Base-by-base conservation (phyloP, 495 filamentous ascomycete genomes). In the Rhizodiscina lignyota region DNA sequence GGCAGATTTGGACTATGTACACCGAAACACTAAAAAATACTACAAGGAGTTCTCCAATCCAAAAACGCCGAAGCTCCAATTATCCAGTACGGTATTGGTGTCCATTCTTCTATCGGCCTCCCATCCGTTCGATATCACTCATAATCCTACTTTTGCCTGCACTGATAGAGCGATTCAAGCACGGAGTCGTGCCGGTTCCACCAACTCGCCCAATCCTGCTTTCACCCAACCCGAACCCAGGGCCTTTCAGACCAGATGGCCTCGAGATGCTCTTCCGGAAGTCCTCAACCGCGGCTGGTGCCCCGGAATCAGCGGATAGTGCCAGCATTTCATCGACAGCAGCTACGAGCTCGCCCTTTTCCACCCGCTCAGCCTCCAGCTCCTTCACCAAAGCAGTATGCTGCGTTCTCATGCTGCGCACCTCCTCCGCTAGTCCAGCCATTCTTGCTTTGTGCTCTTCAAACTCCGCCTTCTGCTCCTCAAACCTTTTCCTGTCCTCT, bases 311-410 rank as follows among this genome's bases (percentile, higher is more conserved):
- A 12, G 39, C 23, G 24, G 68, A 63, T 37, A 73, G 62, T 15
- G 61, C 55, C 45, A 75, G 79, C 75, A 96, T 70, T 55, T 94
- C 85, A 49, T 96, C 89, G 1, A 89, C 85, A 0, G 84, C 75
- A 31, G 73, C 70, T n/a, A 97, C 85, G 30, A 97, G 63, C 45
- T 94, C 85, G 23, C 84, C 84, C 56, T 94, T 97, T 59, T 97
- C 89, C 16, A 79, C 66, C 2, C 87, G 67, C 56, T 94, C 91
- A 21, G 68, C 62, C 50, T 89, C 74, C 13, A 84, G 57, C 20
- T 83, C 64, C 16, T 57, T 48, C 16, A 73, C 60, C 4, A 92
- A 59, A 10, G 69, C 64, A 5, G 66, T 65, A 36, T 81, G 77
- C 34, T 83, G 73, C 0, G 59, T 54, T 48, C 74, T 71, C 21